Evolutionary conservation across 768 basidiomycete genomes (phyloP), one percentile per base, ranked within the genome.

Genomic region (Thelephora ganbajun): DNA sequence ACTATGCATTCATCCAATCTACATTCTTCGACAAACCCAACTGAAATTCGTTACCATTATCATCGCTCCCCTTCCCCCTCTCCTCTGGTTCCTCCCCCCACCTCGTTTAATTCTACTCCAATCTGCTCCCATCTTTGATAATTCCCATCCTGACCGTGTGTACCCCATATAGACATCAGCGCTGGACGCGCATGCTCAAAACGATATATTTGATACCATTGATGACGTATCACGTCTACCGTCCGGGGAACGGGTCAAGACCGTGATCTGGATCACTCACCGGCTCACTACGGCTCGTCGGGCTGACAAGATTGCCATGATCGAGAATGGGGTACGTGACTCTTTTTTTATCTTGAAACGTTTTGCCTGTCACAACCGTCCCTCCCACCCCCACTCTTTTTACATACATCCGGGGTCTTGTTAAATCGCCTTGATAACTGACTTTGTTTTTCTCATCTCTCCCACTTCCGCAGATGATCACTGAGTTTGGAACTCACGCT

Each of bases 271-370:
- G 64, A 84, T 89, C 57, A 89, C 87, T 5, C 87, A 90, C 64
- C 75, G 83, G 51, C 72, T 90, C 50, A 78, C 82, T 20, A 83
- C 81, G 41, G 85, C 86, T 16, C 79, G 84, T 2, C 76, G 83
- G 37, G 87, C 87, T 52, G 84, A 90, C 66, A 87, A 86, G 64
- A 76, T 88, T 53, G 85, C 83, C 37, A 83, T 87, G 79, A 85
- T 88, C 82, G 80, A 87, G 55, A 72, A 73, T 56, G 85, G 85
- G 48, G 71, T 73, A 53, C 51, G 71, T 68, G n/a, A 37, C 42
- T 11, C 11, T 9, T 50, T 11, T 41, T 9, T 6, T 39, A 18
- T 23, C 20, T n/a, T 7, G n/a, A n/a, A n/a, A n/a, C n/a, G n/a
- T 23, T 43, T 14, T 16, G 33, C 36, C 16, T 23, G n/a, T n/a